phyloP scores from a whole-genome alignment of 345 rosid genomes.

The Hibiscus trionum region DNA sequence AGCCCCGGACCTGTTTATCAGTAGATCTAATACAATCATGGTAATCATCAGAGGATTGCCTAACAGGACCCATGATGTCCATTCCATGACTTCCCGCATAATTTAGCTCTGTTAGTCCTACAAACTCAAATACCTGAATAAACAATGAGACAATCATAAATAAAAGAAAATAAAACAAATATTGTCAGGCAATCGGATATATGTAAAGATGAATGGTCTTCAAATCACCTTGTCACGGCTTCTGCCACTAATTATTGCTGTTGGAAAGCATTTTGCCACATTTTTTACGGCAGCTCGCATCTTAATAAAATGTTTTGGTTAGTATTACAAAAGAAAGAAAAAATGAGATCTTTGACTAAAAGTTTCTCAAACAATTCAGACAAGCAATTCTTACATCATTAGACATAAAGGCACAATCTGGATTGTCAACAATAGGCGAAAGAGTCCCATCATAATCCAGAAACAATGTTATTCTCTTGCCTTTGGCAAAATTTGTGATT shows the following conservation, averaged over 20 bases:
- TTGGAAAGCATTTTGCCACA: constrained; percentile 79
- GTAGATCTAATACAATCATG: constrained; percentile 35
- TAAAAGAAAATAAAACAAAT: constrained; percentile 1
- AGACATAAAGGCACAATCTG: constrained; percentile 79
- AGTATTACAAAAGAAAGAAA: background rate
- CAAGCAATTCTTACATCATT: constrained; percentile 41
- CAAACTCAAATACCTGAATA: constrained; percentile 72
- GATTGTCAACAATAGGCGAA: constrained; percentile 91
- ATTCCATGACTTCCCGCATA: constrained; percentile 99
- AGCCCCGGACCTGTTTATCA: constrained; percentile 42
- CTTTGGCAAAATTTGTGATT: constrained; percentile 55
- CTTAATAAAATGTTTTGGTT: constrained; percentile 25
- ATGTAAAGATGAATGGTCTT: background rate
- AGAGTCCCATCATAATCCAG: constrained; percentile 94
- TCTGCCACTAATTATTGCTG: constrained; percentile 96
- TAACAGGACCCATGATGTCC: constrained; percentile 85
- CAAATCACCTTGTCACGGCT: constrained; percentile 77
- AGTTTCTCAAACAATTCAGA: background rate
- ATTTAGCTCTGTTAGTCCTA: constrained; percentile 60
- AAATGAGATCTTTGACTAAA: background rate
- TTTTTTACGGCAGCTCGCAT: constrained; percentile 68
- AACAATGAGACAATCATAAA: background rate
- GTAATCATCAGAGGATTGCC: constrained; percentile 34
- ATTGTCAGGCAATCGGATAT: background rate
- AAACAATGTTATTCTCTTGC: constrained; percentile 82